phyloP scores from a whole-genome alignment of 2,329 filamentous ascomycete genomes.

The Bipolaris zeicola region DNA sequence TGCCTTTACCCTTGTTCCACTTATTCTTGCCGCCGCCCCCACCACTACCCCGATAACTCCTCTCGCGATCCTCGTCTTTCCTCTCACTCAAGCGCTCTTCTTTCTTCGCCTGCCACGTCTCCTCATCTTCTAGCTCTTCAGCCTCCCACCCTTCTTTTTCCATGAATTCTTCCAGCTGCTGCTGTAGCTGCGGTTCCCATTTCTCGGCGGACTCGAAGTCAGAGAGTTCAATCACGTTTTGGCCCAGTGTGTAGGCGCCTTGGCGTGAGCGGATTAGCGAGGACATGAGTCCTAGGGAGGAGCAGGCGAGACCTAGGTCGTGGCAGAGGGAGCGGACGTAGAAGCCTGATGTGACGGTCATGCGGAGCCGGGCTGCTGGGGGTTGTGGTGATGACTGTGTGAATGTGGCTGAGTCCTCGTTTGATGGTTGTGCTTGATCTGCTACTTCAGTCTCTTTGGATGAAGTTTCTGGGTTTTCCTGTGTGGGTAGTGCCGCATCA shows the following conservation, averaged over 20 bases:
- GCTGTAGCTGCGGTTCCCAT: slow-evolving; percentile 77
- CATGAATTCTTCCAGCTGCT: slow-evolving; percentile 61
- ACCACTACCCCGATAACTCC: slow-evolving; percentile 28
- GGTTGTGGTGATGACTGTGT: slow-evolving; percentile 28
- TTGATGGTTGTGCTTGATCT: neutral
- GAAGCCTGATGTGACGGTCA: slow-evolving; percentile 95
- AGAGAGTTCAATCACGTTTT: slow-evolving; percentile 76
- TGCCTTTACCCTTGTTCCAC: slow-evolving; percentile 24
- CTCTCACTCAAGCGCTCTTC: slow-evolving; percentile 43
- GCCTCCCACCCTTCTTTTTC: slow-evolving; percentile 47
- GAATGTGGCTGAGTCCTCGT: neutral
- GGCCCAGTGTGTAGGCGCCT: slow-evolving; percentile 74
- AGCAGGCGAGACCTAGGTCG: slow-evolving; percentile 82
- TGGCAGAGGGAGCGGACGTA: slow-evolving; percentile 95
- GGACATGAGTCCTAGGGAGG: slow-evolving; percentile 84
- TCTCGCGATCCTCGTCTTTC: slow-evolving; percentile 27
- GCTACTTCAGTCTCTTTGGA: neutral
- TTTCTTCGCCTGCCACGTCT: slow-evolving; percentile 49
- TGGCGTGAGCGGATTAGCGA: slow-evolving; percentile 81
- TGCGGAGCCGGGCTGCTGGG: slow-evolving; percentile 80
- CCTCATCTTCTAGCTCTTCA: slow-evolving; percentile 38
- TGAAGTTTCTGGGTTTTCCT: slow-evolving; percentile 1
- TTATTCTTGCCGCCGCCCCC: slow-evolving; percentile 22
- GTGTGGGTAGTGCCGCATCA: neutral
- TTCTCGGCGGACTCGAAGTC: slow-evolving; percentile 76